A percentile compares a stretch with the other conserved stretches of the same genome.
Evolutionary conservation across 2,329 filamentous ascomycete genomes (phyloP).

Genomic region (Aspergillus thermomutatus): DNA sequence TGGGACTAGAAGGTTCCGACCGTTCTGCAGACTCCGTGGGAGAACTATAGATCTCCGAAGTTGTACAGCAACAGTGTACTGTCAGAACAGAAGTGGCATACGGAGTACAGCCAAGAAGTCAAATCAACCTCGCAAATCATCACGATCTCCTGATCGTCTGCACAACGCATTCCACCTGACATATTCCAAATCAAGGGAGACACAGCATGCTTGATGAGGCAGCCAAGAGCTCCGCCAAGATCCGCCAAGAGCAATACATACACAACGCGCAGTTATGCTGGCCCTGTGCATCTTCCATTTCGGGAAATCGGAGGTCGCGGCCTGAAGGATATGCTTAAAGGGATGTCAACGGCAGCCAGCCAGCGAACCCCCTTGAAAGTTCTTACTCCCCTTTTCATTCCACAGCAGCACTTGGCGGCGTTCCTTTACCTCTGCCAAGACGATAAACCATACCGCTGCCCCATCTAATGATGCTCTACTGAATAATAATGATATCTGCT

Average conservation of each 20-base stretch:
- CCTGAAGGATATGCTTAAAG: neutral
- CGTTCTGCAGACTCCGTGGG: neutral
- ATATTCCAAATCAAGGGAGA: conserved; percentile 4
- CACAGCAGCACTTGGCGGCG: conserved; percentile 23
- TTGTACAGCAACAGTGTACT: neutral
- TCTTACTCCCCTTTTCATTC: conserved; percentile 10
- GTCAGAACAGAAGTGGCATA: neutral
- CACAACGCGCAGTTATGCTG: conserved; percentile 4
- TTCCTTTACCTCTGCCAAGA: conserved; percentile 4
- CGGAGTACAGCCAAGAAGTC: too few relatives aligned
- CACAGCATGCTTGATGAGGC: conserved; percentile 9
- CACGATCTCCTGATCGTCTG: conserved; percentile 9
- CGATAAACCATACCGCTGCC: neutral
- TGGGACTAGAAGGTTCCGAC: neutral
- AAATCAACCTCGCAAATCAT: neutral
- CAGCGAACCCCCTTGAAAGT: neutral
- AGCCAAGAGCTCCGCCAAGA: conserved; percentile 22
- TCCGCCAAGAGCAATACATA: conserved; percentile 12
- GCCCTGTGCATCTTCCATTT: conserved; percentile 4
- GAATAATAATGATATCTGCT: neutral
- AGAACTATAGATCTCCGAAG: neutral
- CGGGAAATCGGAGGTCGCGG: conserved; percentile 1
- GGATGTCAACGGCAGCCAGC: too few relatives aligned
- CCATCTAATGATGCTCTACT: neutral
- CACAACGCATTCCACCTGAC: neutral